Percentiles rank a stretch among this genome's conserved stretches.
phyloP scores from a whole-genome alignment of 208 protist genomes.

The Tritrichomonas foetus region DNA sequence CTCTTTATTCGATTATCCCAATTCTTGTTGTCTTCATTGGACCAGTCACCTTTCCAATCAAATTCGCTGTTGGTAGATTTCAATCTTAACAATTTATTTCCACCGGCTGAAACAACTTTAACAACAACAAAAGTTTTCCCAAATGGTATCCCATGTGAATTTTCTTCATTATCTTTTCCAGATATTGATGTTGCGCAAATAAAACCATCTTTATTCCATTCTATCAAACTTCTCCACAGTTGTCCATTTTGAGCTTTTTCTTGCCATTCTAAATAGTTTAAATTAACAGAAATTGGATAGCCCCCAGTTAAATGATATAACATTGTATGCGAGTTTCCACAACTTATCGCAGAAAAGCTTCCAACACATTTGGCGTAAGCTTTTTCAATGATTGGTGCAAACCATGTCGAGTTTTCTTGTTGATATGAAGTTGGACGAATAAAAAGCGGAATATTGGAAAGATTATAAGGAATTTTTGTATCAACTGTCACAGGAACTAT shows the following conservation, averaged over 20 bases:
- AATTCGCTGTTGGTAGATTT: not conserved
- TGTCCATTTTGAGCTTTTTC: not conserved
- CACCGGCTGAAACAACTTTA: not conserved
- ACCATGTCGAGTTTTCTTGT: not conserved
- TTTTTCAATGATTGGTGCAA: conserved; percentile 42
- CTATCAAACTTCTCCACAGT: not conserved
- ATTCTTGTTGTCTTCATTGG: not conserved
- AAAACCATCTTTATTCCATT: not conserved
- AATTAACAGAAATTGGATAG: not conserved
- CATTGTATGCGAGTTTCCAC: conserved; percentile 33
- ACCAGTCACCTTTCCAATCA: conserved; percentile 32
- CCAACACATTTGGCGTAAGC: conserved; percentile 44
- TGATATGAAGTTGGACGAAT: too few species aligned
- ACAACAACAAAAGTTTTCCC: not conserved
- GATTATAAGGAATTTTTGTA: not conserved
- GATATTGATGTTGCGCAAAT: not conserved
- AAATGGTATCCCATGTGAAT: not conserved
- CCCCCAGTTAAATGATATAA: conserved; percentile 17
- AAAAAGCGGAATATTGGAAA: too few species aligned
- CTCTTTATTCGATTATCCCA: not conserved
- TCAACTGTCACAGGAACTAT: not conserved
- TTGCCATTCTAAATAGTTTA: not conserved
- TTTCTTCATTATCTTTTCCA: not conserved
- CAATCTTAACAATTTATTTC: not conserved
- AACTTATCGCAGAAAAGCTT: not conserved